A percentile compares a stretch with the other conserved stretches of the same genome.
Evolutionary conservation across 345 rosid species (phyloP).

Genomic region (Eucalyptus cloeziana): DNA sequence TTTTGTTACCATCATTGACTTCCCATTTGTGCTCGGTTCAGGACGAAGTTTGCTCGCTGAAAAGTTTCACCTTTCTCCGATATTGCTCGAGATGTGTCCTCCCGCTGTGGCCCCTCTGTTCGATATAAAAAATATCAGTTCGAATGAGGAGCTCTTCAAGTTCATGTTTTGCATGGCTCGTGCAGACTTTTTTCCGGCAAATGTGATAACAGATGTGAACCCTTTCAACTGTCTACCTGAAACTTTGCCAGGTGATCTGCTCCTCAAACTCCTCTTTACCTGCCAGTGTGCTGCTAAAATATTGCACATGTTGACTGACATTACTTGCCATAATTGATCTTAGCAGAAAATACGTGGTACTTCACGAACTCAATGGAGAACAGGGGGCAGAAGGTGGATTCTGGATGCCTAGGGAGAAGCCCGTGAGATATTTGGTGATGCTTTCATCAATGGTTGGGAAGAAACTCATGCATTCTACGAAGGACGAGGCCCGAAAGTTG

Average conservation of each 20-base stretch:
- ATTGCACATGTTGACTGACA: neutral
- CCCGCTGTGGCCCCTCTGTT: neutral
- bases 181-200: conserved; percentile 2
- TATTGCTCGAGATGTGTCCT: neutral
- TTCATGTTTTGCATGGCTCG: neutral
- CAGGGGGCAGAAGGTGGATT: neutral
- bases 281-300: neutral
- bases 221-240: conserved; percentile 2
- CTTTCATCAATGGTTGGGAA: conserved; percentile 9
- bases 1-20: neutral
- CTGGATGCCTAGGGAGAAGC: conserved; percentile 15
- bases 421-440: conserved; percentile 1
- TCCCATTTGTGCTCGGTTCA: neutral
- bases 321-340: neutral
- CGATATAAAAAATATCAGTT: neutral
- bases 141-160: neutral
- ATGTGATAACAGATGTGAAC: conserved; percentile 6
- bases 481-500: conserved; percentile 2
- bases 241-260: conserved; percentile 4
- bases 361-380: conserved; percentile 3
- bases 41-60: neutral
- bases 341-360: conserved; percentile 12
- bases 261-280: neutral
- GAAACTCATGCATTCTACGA: conserved; percentile 3
- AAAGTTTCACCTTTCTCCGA: neutral